Conservation (phyloP, 352 stramenopile species). For the Pythium volutum region DNA sequence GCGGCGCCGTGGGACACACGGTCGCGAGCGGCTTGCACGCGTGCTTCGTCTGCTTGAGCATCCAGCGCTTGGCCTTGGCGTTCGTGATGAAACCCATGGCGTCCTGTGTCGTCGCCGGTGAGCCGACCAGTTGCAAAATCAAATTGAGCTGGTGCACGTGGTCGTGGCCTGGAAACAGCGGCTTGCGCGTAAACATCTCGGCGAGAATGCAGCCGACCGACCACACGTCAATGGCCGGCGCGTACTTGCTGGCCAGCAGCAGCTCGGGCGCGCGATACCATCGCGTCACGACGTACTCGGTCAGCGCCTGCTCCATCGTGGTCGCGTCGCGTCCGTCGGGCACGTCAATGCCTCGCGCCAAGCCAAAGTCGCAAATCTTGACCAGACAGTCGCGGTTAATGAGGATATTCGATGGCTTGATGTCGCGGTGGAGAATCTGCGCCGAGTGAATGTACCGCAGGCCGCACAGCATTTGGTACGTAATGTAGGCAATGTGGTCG, state of each 20-base stretch:
- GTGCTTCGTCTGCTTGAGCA: constrained; percentile 69
- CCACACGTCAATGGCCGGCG: constrained; percentile 94
- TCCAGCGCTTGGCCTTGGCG: constrained; percentile 79
- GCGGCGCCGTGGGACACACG: constrained; percentile 54
- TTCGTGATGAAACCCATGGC: constrained; percentile 85
- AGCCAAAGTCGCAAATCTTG: constrained; percentile 91
- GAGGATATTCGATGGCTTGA: constrained; percentile 98
- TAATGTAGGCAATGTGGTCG: constrained; percentile 93
- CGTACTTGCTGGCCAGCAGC: constrained; percentile 94
- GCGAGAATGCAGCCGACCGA: constrained; percentile 98
- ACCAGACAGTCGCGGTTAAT: constrained; percentile 93
- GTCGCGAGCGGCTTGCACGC: constrained; percentile 41
- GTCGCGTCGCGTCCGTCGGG: constrained; percentile 19
- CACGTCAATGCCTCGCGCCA: constrained; percentile 76
- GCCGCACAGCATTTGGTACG: constrained; percentile 96
- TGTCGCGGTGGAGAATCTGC: constrained; percentile 94
- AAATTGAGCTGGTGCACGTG: constrained; percentile 90
- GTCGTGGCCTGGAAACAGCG: constrained; percentile 79
- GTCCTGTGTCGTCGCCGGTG: constrained; percentile 43
- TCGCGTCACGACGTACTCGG: constrained; percentile 92
- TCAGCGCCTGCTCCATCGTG: constrained; percentile 54
- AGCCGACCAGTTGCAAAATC: constrained; percentile 73
- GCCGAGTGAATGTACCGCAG: constrained; percentile 94
- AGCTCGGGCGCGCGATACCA: constrained; percentile 94
- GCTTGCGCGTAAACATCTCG: constrained; percentile 93